Evolutionary conservation across 441 rosid species (phyloP), one percentile per base, ranked within the genome.

Genomic region (Metrosideros polymorpha): DNA sequence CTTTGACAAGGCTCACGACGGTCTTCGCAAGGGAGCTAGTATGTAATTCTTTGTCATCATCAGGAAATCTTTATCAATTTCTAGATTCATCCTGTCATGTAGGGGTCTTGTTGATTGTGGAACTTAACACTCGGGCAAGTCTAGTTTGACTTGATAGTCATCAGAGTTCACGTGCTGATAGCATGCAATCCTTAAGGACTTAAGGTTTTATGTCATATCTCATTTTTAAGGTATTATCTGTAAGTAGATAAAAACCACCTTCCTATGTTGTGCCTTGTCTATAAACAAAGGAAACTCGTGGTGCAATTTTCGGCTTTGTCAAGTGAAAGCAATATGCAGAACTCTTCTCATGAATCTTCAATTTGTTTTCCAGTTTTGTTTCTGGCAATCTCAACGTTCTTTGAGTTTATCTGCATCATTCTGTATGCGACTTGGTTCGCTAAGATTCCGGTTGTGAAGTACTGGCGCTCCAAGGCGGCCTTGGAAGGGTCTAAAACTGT

Each of bases 1-100:
- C 27, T 96, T 95, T 32, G 92, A 93, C 6, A 92, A 91, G n/a
- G 87, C 93, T 14, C 47, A 79, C 3, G 19, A 92, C 49, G 92
- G 96, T 54, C 94, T 93, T 87, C 94, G 97, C 17, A 95, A 94
- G 75, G 96, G 95, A 86, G 90, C 93, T 51, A 87, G 97, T 94
- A 88, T 42, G 94, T 90, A 17, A 55, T 43, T 47, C 24, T 85
- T 49, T 43, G 86, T 82, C 51, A 54, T 45, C 6, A 59, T 9
- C 24, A 52, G 18, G 25, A 55, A 25, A 55, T 27, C 27, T 19
- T 77, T 9, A 2, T 45, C 47, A 19, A 77, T 29, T 35, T 12
- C 51, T 55, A 55, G 24, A 55, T 79, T 32, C n/a, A 43, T 43
- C 51, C 30, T 6, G 9, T 39, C 45, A 24, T 79, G 29, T 56